These are phyloP conservation scores for Wilhelminamyces savonicus DNA, from an alignment of 805 yeast genomes.

Conservation along the genomic window DNA sequence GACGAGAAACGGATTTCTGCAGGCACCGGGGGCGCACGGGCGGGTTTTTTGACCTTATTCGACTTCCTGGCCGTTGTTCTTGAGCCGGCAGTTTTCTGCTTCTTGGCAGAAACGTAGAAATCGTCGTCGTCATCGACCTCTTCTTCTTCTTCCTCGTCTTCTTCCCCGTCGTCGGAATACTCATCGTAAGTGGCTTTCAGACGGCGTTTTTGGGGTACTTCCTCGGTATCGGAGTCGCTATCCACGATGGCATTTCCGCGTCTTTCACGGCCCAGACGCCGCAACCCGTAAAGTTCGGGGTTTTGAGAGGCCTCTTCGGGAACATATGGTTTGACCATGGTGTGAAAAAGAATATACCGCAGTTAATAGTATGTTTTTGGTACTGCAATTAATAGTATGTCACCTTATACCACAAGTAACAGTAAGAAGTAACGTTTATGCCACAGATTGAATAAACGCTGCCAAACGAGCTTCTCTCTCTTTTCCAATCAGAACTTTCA, in stretches of 20 bases:
- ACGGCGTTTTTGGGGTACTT: constrained; percentile 10
- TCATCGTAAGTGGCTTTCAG: constrained; percentile 6
- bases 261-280: constrained; percentile 67
- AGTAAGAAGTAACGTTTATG: too few species aligned
- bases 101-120: constrained; percentile 7
- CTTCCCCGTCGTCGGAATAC: constrained; percentile 8
- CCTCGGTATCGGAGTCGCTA: constrained; percentile 31
- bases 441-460: too few species aligned
- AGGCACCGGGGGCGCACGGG: constrained; percentile 16
- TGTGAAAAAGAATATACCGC: too few species aligned
- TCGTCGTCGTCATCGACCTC: constrained; percentile 14
- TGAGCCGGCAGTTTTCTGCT: constrained; percentile 1
- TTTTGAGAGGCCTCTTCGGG: constrained; percentile 55
- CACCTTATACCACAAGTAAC: too few species aligned
- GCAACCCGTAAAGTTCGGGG: constrained; percentile 79
- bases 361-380: too few species aligned
- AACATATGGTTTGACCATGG: constrained; percentile 8
- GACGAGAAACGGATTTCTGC: constrained; percentile 70
- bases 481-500: too few species aligned
- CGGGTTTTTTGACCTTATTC: constrained; percentile 8
- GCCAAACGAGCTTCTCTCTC: too few species aligned
- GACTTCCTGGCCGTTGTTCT: constrained; percentile 1
- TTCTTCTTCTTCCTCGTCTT: constrained; percentile 6
- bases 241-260: constrained; percentile 28
- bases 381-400: too few species aligned